Percentiles rank a stretch among this genome's conserved stretches.
phyloP scores from a whole-genome alignment of 345 rosid species.

The Salix exigua region DNA sequence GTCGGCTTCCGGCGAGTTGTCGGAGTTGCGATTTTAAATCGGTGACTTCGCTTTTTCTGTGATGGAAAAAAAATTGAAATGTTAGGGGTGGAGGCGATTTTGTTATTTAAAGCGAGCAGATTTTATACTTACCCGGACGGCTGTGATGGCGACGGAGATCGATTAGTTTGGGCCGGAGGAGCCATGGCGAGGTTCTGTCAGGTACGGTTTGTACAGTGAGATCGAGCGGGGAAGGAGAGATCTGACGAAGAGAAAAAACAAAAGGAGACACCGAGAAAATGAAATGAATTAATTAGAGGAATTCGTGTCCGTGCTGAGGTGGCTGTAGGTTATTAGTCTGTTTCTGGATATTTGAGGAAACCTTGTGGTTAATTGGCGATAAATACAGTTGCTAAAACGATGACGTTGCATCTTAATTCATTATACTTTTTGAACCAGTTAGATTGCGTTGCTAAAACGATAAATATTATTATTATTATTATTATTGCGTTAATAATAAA shows the following conservation, averaged over 20 bases:
- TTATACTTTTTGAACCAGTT: too few species aligned
- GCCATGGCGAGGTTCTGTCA: constrained; percentile 45
- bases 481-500: too few species aligned
- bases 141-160: constrained; percentile 85
- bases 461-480: too few species aligned
- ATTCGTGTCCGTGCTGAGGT: constrained; percentile 4
- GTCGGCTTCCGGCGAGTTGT: constrained; percentile 93
- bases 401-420: background rate
- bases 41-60: constrained; percentile 90
- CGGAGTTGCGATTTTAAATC: constrained; percentile 93
- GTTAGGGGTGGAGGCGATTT: background rate
- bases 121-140: constrained; percentile 76
- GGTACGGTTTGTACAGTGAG: constrained; percentile 12
- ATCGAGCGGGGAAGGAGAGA: constrained; percentile 26
- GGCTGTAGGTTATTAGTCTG: constrained; percentile 6
- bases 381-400: background rate
- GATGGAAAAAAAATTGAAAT: background rate
- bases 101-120: background rate
- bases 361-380: background rate
- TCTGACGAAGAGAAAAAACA: constrained; percentile 12
- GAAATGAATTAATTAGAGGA: background rate
- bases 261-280: background rate
- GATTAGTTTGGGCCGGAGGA: constrained; percentile 78
- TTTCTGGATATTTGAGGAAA: background rate
- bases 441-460: too few species aligned